phyloP scores from a whole-genome alignment of 331 rosid genomes.

The Quercus lobata region DNA sequence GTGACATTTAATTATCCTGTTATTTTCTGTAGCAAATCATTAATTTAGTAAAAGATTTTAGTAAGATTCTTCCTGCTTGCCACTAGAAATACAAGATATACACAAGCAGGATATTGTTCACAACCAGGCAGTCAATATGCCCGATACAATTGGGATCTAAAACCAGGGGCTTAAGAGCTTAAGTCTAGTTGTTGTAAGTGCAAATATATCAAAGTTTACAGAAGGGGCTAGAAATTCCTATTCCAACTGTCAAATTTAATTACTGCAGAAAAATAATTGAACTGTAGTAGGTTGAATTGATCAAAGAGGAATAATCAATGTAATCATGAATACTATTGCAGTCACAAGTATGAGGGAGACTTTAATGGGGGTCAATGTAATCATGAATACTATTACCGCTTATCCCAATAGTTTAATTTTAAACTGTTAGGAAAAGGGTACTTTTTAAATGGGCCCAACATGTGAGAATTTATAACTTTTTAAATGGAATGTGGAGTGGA shows the following conservation, averaged over 20 bases:
- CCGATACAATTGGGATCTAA: slow-evolving; percentile 3
- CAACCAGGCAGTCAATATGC: not conserved
- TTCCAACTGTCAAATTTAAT: not conserved
- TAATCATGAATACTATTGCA: not conserved
- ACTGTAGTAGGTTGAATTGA: not conserved
- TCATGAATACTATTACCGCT: too few relatives aligned
- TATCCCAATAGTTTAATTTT: too few relatives aligned
- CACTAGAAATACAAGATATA: not conserved
- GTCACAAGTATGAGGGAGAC: not conserved
- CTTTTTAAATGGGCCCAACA: too few relatives aligned
- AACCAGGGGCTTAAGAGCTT: not conserved
- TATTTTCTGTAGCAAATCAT: not conserved
- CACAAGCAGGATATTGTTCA: not conserved
- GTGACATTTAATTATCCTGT: not conserved
- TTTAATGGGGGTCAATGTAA: not conserved
- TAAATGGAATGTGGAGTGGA: too few relatives aligned
- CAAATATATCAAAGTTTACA: not conserved
- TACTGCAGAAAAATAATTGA: not conserved
- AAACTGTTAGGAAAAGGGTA: too few relatives aligned
- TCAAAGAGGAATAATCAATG: not conserved
- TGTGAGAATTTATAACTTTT: too few relatives aligned
- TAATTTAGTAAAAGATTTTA: not conserved
- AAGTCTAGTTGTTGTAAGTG: not conserved
- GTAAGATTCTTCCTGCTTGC: not conserved
- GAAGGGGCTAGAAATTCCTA: not conserved